These are phyloP conservation scores for Amanita brunnescens DNA, from an alignment of 768 basidiomycete genomes.

Conservation along the genomic window DNA sequence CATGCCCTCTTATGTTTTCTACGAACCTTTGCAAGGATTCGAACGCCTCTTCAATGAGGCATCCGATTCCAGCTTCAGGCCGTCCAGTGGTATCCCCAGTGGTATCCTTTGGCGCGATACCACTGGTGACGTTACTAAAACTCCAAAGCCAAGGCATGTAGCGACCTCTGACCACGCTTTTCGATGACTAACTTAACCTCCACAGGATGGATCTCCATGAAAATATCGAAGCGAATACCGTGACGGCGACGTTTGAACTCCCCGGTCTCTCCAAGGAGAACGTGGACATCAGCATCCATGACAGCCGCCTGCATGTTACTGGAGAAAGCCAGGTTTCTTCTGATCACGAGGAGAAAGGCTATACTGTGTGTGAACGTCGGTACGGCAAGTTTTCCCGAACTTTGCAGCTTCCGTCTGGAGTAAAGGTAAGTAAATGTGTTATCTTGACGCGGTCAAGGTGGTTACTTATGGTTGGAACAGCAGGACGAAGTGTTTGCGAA, in stretches of 20 bases:
- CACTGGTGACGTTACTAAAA: too few relatives aligned
- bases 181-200: background rate
- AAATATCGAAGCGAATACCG: constrained; percentile 32
- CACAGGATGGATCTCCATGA: constrained; percentile 49
- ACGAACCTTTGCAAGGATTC: too few relatives aligned
- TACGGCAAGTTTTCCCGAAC: constrained; percentile 34
- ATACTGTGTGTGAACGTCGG: constrained; percentile 38
- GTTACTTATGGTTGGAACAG: too few relatives aligned
- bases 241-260: constrained; percentile 50
- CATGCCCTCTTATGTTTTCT: too few relatives aligned
- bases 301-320: constrained; percentile 38
- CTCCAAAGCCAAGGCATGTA: too few relatives aligned
- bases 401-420: constrained; percentile 41
- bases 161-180: background rate
- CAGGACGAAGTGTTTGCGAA: background rate
- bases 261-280: constrained; percentile 48
- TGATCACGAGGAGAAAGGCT: constrained; percentile 27
- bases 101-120: too few relatives aligned
- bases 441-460: background rate
- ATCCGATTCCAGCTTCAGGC: too few relatives aligned
- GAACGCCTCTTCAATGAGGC: too few relatives aligned
- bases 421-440: constrained; percentile 43
- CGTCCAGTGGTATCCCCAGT: too few relatives aligned
- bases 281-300: constrained; percentile 41
- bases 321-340: constrained; percentile 32